A percentile compares a stretch with the other conserved stretches of the same genome.
Conservation (phyloP, 495 filamentous ascomycete species). For the Jackrogersella minutella region DNA sequence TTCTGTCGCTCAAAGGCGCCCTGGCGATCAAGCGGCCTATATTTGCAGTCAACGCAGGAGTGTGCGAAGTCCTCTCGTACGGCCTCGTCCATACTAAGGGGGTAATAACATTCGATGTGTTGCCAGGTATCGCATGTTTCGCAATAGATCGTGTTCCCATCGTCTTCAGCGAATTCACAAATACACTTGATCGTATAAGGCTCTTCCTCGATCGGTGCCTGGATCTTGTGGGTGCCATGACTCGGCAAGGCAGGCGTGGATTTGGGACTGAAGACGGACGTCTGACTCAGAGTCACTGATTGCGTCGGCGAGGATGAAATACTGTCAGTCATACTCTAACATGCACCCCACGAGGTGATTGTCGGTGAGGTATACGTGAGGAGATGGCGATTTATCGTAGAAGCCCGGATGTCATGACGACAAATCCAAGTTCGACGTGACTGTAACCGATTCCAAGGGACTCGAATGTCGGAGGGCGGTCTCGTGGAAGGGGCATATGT, state of each 20-base stretch:
- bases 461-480: constrained; percentile 18
- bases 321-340: constrained; percentile 95
- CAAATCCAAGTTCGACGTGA: constrained; percentile 52
- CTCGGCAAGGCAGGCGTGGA: constrained; percentile 57
- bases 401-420: constrained; percentile 67
- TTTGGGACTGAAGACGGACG: constrained; percentile 58
- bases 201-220: constrained; percentile 74
- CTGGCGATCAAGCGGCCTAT: constrained; percentile 72
- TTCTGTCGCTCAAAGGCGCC: constrained; percentile 71
- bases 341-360: constrained; percentile 64
- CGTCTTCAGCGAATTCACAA: constrained; percentile 89
- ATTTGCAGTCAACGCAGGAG: constrained; percentile 85
- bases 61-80: constrained; percentile 72
- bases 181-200: constrained; percentile 98
- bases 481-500: constrained; percentile 26
- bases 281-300: constrained; percentile 61
- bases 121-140: constrained; percentile 97
- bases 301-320: constrained; percentile 67
- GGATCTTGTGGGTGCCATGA: constrained; percentile 63
- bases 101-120: constrained; percentile 95
- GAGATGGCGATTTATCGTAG: constrained; percentile 54
- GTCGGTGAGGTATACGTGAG: constrained; percentile 50
- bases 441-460: constrained; percentile 31
- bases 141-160: constrained; percentile 96
- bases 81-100: constrained; percentile 72